These are phyloP conservation scores for Nitzschia sp. DNA, from an alignment of 108 stramenopile genomes.

Conservation along the genomic window DNA sequence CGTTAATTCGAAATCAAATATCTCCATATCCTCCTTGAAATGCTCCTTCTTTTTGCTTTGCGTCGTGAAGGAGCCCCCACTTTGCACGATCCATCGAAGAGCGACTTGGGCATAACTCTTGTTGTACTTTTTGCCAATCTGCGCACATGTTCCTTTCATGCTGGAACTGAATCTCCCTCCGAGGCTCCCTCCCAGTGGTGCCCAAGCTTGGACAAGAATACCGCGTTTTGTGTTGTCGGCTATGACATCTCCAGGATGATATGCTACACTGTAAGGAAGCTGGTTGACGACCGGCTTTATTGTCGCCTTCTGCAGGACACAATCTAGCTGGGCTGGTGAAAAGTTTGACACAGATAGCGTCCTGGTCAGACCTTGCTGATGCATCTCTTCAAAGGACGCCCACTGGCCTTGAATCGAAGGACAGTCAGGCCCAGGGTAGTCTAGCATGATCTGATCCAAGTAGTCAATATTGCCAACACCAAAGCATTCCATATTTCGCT, in stretches of 20 bases:
- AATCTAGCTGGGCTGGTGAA: slow-evolving; percentile 62
- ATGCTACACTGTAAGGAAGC: slow-evolving; percentile 65
- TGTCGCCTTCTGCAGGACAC: slow-evolving; percentile 50
- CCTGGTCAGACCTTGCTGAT: slow-evolving; percentile 44
- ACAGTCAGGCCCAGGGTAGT: slow-evolving; percentile 79
- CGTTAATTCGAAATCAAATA: slow-evolving; percentile 78
- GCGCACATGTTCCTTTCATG: slow-evolving; percentile 49
- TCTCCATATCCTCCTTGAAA: slow-evolving; percentile 69
- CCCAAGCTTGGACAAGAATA: slow-evolving; percentile 78
- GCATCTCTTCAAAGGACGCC: slow-evolving; percentile 74
- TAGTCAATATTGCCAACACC: slow-evolving; percentile 63
- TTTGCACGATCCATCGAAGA: slow-evolving; percentile 78
- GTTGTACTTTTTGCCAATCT: slow-evolving; percentile 68
- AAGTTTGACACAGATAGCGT: slow-evolving; percentile 78
- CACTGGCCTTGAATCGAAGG: slow-evolving; percentile 78
- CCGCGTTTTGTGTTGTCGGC: slow-evolving; percentile 64
- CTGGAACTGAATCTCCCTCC: slow-evolving; percentile 45
- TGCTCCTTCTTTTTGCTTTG: slow-evolving; percentile 64
- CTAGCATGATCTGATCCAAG: slow-evolving; percentile 81
- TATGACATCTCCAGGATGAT: slow-evolving; percentile 53
- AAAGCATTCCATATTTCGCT: slow-evolving; percentile 67
- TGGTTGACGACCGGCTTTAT: slow-evolving; percentile 77
- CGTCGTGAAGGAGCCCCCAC: slow-evolving; percentile 65
- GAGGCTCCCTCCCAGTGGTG: slow-evolving; percentile 52
- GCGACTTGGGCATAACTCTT: slow-evolving; percentile 80